Conservation (phyloP, 345 rosid species). For the Eutrema japonicum region DNA sequence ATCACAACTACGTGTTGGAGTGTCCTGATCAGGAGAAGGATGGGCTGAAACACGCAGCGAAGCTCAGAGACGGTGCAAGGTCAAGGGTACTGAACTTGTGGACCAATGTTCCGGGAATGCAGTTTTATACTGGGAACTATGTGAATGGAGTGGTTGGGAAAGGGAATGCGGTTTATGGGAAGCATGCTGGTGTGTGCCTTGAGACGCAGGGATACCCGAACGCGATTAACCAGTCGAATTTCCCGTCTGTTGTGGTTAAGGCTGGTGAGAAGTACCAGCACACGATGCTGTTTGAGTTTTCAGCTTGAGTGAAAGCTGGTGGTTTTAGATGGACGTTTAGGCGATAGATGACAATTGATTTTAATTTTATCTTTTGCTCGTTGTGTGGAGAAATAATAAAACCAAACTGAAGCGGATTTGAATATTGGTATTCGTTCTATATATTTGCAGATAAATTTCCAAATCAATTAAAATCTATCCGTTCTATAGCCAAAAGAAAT, state of each 20-base stretch:
- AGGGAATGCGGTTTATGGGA: conserved; percentile 73
- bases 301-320: conserved; percentile 49
- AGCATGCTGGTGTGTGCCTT: conserved; percentile 84
- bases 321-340: conserved; percentile 12
- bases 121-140: conserved; percentile 83
- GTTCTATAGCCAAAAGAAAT: too few relatives aligned
- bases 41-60: conserved; percentile 74
- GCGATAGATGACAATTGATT: background rate
- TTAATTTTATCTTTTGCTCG: background rate
- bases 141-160: conserved; percentile 79
- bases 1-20: conserved; percentile 84
- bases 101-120: conserved; percentile 89
- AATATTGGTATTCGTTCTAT: too few relatives aligned
- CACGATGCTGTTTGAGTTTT: conserved; percentile 82
- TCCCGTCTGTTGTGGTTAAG: conserved; percentile 75
- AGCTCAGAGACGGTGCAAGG: conserved; percentile 63
- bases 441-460: too few relatives aligned
- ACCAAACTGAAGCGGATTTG: too few relatives aligned
- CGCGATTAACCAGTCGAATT: conserved; percentile 78
- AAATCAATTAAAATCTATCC: too few relatives aligned
- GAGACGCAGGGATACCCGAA: conserved; percentile 94
- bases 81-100: conserved; percentile 79
- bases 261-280: conserved; percentile 83
- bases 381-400: too few relatives aligned
- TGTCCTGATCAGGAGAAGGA: conserved; percentile 63